Base-by-base conservation (phyloP, 345 rosid genomes). In the Turnera subulata region DNA sequence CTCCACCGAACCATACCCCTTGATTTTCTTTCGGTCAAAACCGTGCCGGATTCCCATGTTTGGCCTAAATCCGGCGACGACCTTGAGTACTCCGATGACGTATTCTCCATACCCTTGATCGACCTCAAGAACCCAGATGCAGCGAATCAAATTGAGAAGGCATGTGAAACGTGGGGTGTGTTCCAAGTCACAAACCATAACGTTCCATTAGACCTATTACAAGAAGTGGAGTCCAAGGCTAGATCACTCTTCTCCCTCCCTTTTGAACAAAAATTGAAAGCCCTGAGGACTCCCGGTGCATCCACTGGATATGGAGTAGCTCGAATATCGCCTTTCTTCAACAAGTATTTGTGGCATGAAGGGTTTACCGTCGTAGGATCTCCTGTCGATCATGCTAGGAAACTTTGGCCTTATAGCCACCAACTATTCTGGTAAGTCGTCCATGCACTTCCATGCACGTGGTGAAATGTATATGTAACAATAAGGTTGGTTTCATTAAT, bases 321-420 rank as follows among this genome's bases (percentile, higher is more conserved):
- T 45, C 78, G 83, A 65, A 82, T 91, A 38, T 69, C 96, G 2
- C 76, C 82, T 11, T 85, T 87, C 68, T 91, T 91, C 59, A 39
- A 58, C 4, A 83, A 85, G 74, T 62, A 63, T 59, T 83, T 91
- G 97, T 88, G 97, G 97, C 87, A 89, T 42, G 97, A 91, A 79
- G 97, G 97, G 33, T 88, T 91, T 59, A 91, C 97, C 21, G 76
- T 91, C 54, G 65, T 76, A 33, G 92, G 88, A 25, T 83, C 96
- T 0, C 82, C 91, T 15, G 20, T 62, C 18, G 80, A 76, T 52
- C 88, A 91, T 49, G 94, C 86, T 39, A 79, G 69, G 52, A 49
- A 65, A 61, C 91, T 91, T 55, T 91, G 89, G 93, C 93, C 97
- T 11, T 42, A 55, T n/a, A 77, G 51, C 46, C 76, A 74, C 67